Evolutionary conservation across 805 yeast species (phyloP), one percentile per base, ranked within the genome.

Genomic region (Suhomyces prunicola): DNA sequence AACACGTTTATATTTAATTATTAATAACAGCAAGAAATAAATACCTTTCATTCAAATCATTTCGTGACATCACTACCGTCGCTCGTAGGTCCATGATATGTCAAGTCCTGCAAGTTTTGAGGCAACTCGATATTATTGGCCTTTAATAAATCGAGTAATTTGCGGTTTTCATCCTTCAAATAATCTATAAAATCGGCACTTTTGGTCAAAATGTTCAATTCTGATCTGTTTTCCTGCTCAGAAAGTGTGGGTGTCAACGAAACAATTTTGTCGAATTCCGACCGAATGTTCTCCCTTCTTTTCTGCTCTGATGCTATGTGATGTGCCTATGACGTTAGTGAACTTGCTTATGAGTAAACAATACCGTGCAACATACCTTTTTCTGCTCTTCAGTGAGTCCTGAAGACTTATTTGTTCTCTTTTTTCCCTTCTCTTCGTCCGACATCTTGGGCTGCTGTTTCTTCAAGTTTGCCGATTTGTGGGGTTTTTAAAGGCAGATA

Each of bases 271-370:
- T 88, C 96, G 63, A 90, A 92, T 8, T 90, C 92, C 8, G 85
- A 81, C 45, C 97, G 75, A 22, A 93, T 90, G 42, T 92, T 90
- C 58, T 86, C 90, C 56, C 98, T 76, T 61, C 98, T 77, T 63
- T 87, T 88, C 66, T 90, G 92, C 65, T 92, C 98, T 0, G 92
- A 86, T 5, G 88, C 88, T 6, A 89, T 87, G 62, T 88, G 96
- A 59, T 86, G 88, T 5, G 85, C 86, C 84, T 85, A 44, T 12
- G n/a, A 13, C 3, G 50, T 50, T 48, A 46, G 47, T 48, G 13
- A 19, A 10, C 40, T 5, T n/a, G 29, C 17, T 35, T 29, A 12
- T n/a, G 33, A n/a, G 15, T 2, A 31, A 12, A 6, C 22, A 5
- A 6, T 23, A n/a, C 6, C 9, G 13, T 26, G 19, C 39, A 6